A percentile compares a stretch with the other conserved stretches of the same genome.
Evolutionary conservation across 441 rosid genomes (phyloP).

Genomic region (Raphanus hybrid): DNA sequence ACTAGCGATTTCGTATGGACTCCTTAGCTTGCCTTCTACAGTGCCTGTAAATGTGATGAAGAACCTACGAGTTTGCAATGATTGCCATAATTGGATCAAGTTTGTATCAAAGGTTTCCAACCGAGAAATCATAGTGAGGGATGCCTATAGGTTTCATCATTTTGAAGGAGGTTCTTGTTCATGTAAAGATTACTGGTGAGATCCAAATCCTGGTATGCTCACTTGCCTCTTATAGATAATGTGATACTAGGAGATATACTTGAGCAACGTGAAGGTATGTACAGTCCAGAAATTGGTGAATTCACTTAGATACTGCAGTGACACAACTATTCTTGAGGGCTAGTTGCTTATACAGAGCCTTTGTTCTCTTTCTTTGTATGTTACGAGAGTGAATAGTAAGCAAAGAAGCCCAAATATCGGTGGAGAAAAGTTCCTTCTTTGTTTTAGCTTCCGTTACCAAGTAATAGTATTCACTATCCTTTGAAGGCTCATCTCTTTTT

Average conservation of each 20-base stretch:
- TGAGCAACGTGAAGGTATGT: background rate
- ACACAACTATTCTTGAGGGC: background rate
- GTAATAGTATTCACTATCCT: background rate
- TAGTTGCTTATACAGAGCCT: background rate
- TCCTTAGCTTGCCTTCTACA: conserved; percentile 57
- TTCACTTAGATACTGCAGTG: background rate
- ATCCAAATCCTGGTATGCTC: background rate
- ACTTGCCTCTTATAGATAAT: conserved; percentile 10
- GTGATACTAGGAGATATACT: conserved; percentile 5
- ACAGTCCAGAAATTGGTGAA: conserved; percentile 4
- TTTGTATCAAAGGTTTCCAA: conserved; percentile 61
- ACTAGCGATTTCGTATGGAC: conserved; percentile 71
- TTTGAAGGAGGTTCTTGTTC: conserved; percentile 66
- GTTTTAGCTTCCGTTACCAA: background rate
- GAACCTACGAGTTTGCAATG: conserved; percentile 69
- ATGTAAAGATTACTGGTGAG: conserved; percentile 69
- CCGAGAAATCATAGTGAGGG: conserved; percentile 61
- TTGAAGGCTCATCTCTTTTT: conserved; percentile 6
- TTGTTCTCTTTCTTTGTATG: conserved; percentile 16
- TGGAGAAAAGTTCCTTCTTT: background rate
- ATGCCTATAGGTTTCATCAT: conserved; percentile 73
- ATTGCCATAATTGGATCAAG: conserved; percentile 73
- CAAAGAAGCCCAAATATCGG: background rate
- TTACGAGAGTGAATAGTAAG: background rate
- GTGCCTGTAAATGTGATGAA: conserved; percentile 67